Evolutionary conservation across 1,139 yeast genomes (phyloP).

Genomic region (Kodamaea arcana): DNA sequence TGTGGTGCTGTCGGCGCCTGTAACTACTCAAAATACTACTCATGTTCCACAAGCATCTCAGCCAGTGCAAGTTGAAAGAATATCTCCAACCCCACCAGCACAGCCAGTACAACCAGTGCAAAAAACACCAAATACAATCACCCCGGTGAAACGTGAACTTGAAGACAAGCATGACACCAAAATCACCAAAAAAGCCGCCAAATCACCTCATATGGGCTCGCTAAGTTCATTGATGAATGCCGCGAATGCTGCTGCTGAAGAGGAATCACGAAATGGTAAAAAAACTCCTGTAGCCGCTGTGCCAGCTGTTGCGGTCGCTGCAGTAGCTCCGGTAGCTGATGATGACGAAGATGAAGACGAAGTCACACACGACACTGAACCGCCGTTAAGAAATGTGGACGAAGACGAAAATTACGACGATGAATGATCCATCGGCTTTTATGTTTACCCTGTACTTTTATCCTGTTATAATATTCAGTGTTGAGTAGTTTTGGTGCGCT

Average conservation of each 20-base stretch:
- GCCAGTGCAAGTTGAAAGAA: constrained; percentile 15
- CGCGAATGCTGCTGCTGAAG: constrained; percentile 17
- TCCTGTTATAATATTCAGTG: constrained; percentile 3
- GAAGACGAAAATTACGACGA: constrained; percentile 86
- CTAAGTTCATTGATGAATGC: constrained; percentile 31
- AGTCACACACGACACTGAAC: constrained; percentile 38
- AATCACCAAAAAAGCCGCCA: constrained; percentile 15
- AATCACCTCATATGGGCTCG: constrained; percentile 14
- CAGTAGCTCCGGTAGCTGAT: constrained; percentile 20
- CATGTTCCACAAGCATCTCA: constrained; percentile 12
- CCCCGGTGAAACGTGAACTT: constrained; percentile 30
- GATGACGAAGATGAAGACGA: constrained; percentile 35
- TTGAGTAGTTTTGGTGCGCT: background rate
- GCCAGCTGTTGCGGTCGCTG: constrained; percentile 6
- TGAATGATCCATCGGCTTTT: constrained; percentile 18
- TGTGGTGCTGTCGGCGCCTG: constrained; percentile 8
- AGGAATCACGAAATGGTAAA: constrained; percentile 6
- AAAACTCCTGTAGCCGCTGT: constrained; percentile 4
- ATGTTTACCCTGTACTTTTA: constrained; percentile 3
- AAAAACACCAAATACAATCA: background rate
- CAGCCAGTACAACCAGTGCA: background rate
- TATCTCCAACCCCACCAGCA: constrained; percentile 5
- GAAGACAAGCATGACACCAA: constrained; percentile 34
- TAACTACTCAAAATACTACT: constrained; percentile 14
- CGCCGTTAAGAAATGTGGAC: constrained; percentile 71